A percentile compares a stretch with the other conserved stretches of the same genome.
Conservation (phyloP, 2,329 filamentous ascomycete species). For the Penicillium verrucosum region DNA sequence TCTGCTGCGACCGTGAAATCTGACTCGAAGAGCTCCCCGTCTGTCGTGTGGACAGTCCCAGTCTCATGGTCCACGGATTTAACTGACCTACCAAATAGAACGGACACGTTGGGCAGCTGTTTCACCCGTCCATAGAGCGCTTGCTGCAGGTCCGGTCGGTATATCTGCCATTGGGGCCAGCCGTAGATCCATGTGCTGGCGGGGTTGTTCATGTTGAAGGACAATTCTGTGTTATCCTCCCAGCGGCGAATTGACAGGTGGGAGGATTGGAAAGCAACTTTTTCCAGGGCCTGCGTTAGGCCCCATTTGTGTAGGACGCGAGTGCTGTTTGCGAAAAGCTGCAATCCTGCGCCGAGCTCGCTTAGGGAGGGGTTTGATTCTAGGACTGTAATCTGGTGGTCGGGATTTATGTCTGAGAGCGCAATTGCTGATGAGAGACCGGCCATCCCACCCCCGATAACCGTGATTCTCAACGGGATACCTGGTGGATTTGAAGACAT, state of each 20-base stretch:
- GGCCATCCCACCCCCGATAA: not conserved
- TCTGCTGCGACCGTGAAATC: not conserved
- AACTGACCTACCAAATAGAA: not conserved
- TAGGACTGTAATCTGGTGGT: not conserved
- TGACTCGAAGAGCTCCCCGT: not conserved
- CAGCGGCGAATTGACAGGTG: not conserved
- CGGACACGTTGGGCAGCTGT: not conserved
- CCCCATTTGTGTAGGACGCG: not conserved
- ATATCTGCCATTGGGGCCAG: not conserved
- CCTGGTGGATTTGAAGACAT: not conserved
- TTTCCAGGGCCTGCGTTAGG: not conserved
- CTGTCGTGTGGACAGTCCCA: not conserved
- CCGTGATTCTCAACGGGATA: not conserved
- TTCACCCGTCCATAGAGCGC: not conserved
- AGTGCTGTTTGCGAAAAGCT: not conserved
- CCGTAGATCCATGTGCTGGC: not conserved
- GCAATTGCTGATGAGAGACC: not conserved
- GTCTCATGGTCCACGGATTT: not conserved
- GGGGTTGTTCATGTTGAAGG: not conserved
- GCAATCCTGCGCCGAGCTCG: not conserved
- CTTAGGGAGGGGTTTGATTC: not conserved
- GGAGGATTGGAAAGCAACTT: not conserved
- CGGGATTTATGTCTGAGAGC: not conserved
- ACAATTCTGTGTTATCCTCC: not conserved
- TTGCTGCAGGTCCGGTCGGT: not conserved